Evolutionary conservation across 2,329 filamentous ascomycete species (phyloP).

Genomic region (Fusarium metavorans): DNA sequence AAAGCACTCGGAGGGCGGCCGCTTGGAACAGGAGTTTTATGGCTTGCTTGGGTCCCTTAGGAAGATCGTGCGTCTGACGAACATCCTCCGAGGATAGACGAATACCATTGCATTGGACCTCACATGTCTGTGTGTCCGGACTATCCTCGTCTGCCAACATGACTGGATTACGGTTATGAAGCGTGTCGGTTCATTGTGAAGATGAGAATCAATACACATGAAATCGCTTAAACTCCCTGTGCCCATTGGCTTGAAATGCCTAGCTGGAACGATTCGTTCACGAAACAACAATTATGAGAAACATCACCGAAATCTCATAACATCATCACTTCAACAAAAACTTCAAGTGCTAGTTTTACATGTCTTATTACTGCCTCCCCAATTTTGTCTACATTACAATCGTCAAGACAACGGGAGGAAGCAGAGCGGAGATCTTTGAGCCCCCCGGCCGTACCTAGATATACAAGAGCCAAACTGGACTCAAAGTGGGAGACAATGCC

Average conservation of each 20-base stretch:
- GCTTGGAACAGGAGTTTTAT: conserved; percentile 61
- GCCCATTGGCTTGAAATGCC: background rate
- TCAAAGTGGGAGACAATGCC: conserved; percentile 45
- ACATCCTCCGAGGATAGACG: conserved; percentile 57
- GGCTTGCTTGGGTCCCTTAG: conserved; percentile 58
- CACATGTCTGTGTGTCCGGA: conserved; percentile 32
- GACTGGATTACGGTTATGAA: conserved; percentile 24
- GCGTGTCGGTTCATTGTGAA: conserved; percentile 34
- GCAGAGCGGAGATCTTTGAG: conserved; percentile 57
- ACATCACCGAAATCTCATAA: background rate
- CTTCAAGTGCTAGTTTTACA: conserved; percentile 39
- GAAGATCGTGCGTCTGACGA: conserved; percentile 58
- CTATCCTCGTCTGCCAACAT: conserved; percentile 18
- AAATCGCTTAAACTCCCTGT: conserved; percentile 12
- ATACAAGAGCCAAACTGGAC: conserved; percentile 52
- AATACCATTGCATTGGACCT: conserved; percentile 57
- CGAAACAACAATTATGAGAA: background rate
- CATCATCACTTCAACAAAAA: background rate
- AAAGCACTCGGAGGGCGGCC: conserved; percentile 56
- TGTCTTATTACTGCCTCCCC: conserved; percentile 48
- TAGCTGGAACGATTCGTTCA: background rate
- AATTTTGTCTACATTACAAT: conserved; percentile 50
- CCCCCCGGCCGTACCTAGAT: conserved; percentile 46
- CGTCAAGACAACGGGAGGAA: conserved; percentile 55
- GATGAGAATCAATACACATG: conserved; percentile 28